These are phyloP conservation scores for Colletotrichum sojae DNA, from an alignment of 2,329 filamentous ascomycete species.

Conservation along the genomic window DNA sequence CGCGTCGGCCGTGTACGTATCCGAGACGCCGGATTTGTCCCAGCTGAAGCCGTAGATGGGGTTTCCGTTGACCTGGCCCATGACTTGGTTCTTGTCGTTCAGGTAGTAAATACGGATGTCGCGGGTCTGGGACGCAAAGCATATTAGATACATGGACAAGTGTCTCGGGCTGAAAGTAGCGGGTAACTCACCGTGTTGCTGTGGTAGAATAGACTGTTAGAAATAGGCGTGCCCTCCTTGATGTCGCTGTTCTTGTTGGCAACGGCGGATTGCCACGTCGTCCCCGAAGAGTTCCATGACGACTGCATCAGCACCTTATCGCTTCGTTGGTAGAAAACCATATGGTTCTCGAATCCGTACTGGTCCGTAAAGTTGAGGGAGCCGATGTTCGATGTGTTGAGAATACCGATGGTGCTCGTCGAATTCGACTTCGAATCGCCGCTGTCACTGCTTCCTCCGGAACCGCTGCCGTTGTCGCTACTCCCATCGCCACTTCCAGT, in stretches of 20 bases:
- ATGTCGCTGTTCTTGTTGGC: constrained; percentile 21
- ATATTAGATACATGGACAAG: not conserved
- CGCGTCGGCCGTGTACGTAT: constrained; percentile 20
- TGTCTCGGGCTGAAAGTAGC: too few relatives aligned
- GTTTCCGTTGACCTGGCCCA: constrained; percentile 28
- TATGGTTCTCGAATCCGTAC: constrained; percentile 31
- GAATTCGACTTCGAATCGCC: constrained; percentile 11
- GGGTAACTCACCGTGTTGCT: constrained; percentile 16
- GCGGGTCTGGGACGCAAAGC: constrained; percentile 7
- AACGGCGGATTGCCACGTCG: constrained; percentile 20
- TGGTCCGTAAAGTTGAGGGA: constrained; percentile 39
- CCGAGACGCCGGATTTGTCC: constrained; percentile 35
- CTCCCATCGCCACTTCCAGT: constrained; percentile 1
- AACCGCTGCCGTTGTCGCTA: not conserved
- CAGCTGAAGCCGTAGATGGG: constrained; percentile 23
- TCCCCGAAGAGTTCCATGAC: constrained; percentile 34
- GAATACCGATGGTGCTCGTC: constrained; percentile 16
- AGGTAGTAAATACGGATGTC: constrained; percentile 38
- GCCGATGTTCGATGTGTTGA: constrained; percentile 22
- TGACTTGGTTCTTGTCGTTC: constrained; percentile 27
- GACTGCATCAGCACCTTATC: constrained; percentile 30
- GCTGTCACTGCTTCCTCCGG: constrained; percentile 2
- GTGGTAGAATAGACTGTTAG: constrained; percentile 38
- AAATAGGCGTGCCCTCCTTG: constrained; percentile 37
- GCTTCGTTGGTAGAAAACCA: constrained; percentile 35